Evolutionary conservation across 106 monocot species (phyloP).

Genomic region (Dendrobium huoshanense): DNA sequence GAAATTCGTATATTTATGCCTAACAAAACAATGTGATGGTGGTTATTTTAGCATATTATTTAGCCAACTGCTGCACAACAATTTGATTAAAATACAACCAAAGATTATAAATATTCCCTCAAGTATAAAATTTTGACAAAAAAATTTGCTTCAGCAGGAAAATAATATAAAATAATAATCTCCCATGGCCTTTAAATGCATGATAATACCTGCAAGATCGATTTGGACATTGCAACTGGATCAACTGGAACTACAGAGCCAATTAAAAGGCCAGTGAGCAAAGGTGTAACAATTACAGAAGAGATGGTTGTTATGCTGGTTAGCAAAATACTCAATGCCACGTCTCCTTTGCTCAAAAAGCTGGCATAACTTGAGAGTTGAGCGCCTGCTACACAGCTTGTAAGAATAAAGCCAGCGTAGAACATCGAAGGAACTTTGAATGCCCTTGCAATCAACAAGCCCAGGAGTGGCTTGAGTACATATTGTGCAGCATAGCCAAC

Average conservation of each 20-base stretch:
- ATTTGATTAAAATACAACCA: not conserved
- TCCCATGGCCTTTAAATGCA: not conserved
- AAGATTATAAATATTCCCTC: not conserved
- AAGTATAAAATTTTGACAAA: not conserved
- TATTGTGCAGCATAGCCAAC: slow-evolving; percentile 91
- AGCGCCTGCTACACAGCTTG: slow-evolving; percentile 91
- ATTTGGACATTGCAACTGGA: slow-evolving; percentile 96
- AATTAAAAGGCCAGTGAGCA: slow-evolving; percentile 82
- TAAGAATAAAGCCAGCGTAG: slow-evolving; percentile 94
- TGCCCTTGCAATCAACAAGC: slow-evolving; percentile 65
- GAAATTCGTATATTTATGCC: not conserved
- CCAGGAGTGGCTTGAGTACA: slow-evolving; percentile 78
- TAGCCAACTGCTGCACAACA: not conserved
- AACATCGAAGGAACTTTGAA: slow-evolving; percentile 74
- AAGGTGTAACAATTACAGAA: slow-evolving; percentile 83
- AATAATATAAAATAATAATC: not conserved
- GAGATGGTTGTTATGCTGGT: slow-evolving; percentile 93
- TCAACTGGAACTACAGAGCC: slow-evolving; percentile 96
- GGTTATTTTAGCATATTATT: not conserved
- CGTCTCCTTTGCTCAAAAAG: slow-evolving; percentile 95
- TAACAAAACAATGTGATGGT: not conserved
- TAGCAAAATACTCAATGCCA: slow-evolving; percentile 87
- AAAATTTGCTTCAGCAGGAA: not conserved
- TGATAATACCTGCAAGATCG: slow-evolving; percentile 83
- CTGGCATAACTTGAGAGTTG: slow-evolving; percentile 98